Conservation (phyloP, 73 alveolate genomes). For the Tetrahymena elliotti region DNA sequence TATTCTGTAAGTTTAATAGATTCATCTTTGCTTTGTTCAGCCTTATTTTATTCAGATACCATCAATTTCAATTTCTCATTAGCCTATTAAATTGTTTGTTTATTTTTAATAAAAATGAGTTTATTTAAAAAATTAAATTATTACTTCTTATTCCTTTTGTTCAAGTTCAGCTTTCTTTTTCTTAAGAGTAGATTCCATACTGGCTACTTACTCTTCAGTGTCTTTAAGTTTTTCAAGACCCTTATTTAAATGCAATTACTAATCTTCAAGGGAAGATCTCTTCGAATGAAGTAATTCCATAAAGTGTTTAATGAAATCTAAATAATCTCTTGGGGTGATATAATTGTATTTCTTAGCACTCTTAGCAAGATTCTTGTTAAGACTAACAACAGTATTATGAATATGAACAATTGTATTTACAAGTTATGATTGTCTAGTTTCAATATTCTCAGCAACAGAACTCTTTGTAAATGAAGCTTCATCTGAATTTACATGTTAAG, state of each 20-base stretch:
- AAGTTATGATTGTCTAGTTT: slow-evolving; percentile 42
- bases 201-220: slow-evolving; percentile 71
- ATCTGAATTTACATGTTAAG: slow-evolving; percentile 71
- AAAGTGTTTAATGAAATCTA: slow-evolving; percentile 97
- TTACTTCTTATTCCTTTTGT: slow-evolving; percentile 59
- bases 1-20: slow-evolving; percentile 53
- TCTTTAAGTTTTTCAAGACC: slow-evolving; percentile 93
- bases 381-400: slow-evolving; percentile 76
- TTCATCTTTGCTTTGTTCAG: slow-evolving; percentile 82
- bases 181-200: slow-evolving; percentile 72
- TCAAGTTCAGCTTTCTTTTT: slow-evolving; percentile 80
- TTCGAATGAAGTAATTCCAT: slow-evolving; percentile 74
- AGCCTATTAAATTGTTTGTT: slow-evolving; percentile 55
- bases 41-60: slow-evolving; percentile 90
- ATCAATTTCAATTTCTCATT: slow-evolving; percentile 83
- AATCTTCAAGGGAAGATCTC: slow-evolving; percentile 88
- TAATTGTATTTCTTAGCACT: slow-evolving; percentile 94
- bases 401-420: slow-evolving; percentile 76
- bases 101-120: neutral
- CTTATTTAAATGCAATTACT: slow-evolving; percentile 84
- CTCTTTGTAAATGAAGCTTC: slow-evolving; percentile 67
- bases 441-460: slow-evolving; percentile 34
- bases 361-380: slow-evolving; percentile 74
- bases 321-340: slow-evolving; percentile 98
- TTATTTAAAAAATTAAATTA: neutral